Evolutionary conservation across 768 basidiomycete genomes (phyloP).

Genomic region (Chlorophyllum brunneum): DNA sequence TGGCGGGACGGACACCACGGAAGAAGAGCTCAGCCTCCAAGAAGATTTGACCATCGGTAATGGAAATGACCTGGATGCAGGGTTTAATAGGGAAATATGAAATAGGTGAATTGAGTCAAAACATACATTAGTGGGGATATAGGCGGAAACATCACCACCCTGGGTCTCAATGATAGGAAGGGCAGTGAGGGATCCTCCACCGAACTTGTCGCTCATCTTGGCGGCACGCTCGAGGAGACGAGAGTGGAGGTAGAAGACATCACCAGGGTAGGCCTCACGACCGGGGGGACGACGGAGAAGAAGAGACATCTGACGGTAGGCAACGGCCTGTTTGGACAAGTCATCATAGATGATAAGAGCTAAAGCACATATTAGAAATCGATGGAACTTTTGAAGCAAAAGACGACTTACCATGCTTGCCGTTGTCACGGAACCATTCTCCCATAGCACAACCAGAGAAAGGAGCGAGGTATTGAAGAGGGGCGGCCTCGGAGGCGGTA

Average conservation of each 20-base stretch:
- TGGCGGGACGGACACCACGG: constrained; percentile 99
- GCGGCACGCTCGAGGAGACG: constrained; percentile 99
- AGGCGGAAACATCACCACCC: constrained; percentile 99
- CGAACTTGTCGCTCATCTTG: constrained; percentile 99
- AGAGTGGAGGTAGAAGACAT: constrained; percentile 99
- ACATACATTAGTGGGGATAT: constrained; percentile 90
- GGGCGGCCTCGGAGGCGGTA: constrained; percentile 98
- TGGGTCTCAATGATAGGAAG: constrained; percentile 99
- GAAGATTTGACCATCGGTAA: constrained; percentile 99
- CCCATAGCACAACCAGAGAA: constrained; percentile 99
- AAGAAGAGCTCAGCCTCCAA: constrained; percentile 99
- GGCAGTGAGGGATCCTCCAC: constrained; percentile 97
- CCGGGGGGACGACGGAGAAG: constrained; percentile 99
- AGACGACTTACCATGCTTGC: constrained; percentile 85
- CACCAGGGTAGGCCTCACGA: constrained; percentile 99
- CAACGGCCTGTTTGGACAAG: constrained; percentile 99
- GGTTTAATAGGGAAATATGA: not conserved
- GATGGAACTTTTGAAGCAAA: not conserved
- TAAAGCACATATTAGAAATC: constrained; percentile 22
- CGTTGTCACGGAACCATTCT: constrained; percentile 99
- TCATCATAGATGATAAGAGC: constrained; percentile 99
- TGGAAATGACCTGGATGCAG: constrained; percentile 84
- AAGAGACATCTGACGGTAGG: constrained; percentile 99
- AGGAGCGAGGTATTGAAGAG: constrained; percentile 98
- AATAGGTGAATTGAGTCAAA: constrained; percentile 1